Evolutionary conservation across 768 basidiomycete species (phyloP), one percentile per base, ranked within the genome.

Genomic region (Rhizopogon vinicolor): DNA sequence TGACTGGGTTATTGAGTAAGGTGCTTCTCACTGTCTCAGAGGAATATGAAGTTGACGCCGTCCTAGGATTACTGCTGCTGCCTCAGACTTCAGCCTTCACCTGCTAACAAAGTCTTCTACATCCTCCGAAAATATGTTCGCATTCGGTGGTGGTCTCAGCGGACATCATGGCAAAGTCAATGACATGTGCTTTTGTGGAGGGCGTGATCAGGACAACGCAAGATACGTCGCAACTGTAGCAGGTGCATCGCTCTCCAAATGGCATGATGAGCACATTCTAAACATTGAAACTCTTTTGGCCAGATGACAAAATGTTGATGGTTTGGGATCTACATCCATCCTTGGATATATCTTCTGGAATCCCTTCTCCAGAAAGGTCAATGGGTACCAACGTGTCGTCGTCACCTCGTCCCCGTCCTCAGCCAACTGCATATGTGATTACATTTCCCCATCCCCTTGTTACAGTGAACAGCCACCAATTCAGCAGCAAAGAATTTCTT

Each of bases 281-380:
- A 31, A 48, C 22, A 44, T 18, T 8, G 7, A 43, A 51, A 49
- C 31, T 31, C n/a, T 33, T 28, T 19, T 35, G 8, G 41, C 6
- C 58, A 89, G 89, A 91, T 61, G 91, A 92, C 71, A 88, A 83
- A 65, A 86, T 87, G 80, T 78, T 91, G 40, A 87, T 91, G 83
- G 83, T 92, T 7, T 92, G 91, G 91, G 89, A 92, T 69, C 77
- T 93, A n/a, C 74, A 79, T 62, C 89, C 90, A 0, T 65, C 74
- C 37, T 53, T 77, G 44, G 70, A 80, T 52, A 72, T 79, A 42
- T 67, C 75, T 37, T 77, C 82, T 12, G 63, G 60, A 19, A 59
- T 62, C 13, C 68, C 71, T 19, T 65, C 55, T 62, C 68, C 75
- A 43, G 69, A 68, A n/a, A 56, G 59, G 41, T 71, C 69, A 2